These are phyloP conservation scores for Amborella trichopoda DNA, from an alignment of 164 flowering plant species.

Conservation along the genomic window DNA sequence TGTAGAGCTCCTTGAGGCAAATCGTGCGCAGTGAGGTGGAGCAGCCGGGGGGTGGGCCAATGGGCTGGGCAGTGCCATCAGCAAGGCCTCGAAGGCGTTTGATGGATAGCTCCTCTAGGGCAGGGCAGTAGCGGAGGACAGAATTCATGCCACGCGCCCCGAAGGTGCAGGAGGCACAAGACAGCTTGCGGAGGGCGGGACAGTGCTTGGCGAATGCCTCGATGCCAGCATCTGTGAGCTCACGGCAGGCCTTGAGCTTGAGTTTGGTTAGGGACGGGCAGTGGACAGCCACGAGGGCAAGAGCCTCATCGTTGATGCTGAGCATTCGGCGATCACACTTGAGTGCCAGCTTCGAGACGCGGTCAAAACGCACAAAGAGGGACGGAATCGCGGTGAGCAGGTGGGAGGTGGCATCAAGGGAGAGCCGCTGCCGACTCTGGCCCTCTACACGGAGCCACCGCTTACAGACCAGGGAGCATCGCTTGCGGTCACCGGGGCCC, in stretches of 20 bases:
- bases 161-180: slow-evolving; percentile 70
- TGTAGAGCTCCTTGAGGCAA: slow-evolving; percentile 66
- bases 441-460: slow-evolving; percentile 78
- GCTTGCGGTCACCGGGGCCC: slow-evolving; percentile 52
- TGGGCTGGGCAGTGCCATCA: slow-evolving; percentile 34
- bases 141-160: slow-evolving; percentile 74
- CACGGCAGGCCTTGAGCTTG: slow-evolving; percentile 83
- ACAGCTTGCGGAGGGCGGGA: slow-evolving; percentile 48
- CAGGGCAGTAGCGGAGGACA: slow-evolving; percentile 42
- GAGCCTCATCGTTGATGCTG: slow-evolving; percentile 63
- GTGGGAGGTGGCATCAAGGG: slow-evolving; percentile 52
- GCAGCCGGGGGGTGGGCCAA: slow-evolving; percentile 44
- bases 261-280: slow-evolving; percentile 61
- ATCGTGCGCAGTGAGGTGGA: slow-evolving; percentile 38
- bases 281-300: slow-evolving; percentile 41
- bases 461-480: slow-evolving; percentile 57
- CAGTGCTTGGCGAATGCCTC: slow-evolving; percentile 46
- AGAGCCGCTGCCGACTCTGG: slow-evolving; percentile 58
- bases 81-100: slow-evolving; percentile 65
- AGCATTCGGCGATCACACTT: slow-evolving; percentile 62
- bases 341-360: slow-evolving; percentile 67
- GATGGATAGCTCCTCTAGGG: slow-evolving; percentile 73
- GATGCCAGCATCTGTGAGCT: slow-evolving; percentile 63
- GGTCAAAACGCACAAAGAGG: slow-evolving; percentile 57
- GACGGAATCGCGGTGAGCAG: slow-evolving; percentile 26